These are phyloP conservation scores for Baudoinia panamericana DNA, from an alignment of 495 filamentous ascomycete species.

Conservation along the genomic window DNA sequence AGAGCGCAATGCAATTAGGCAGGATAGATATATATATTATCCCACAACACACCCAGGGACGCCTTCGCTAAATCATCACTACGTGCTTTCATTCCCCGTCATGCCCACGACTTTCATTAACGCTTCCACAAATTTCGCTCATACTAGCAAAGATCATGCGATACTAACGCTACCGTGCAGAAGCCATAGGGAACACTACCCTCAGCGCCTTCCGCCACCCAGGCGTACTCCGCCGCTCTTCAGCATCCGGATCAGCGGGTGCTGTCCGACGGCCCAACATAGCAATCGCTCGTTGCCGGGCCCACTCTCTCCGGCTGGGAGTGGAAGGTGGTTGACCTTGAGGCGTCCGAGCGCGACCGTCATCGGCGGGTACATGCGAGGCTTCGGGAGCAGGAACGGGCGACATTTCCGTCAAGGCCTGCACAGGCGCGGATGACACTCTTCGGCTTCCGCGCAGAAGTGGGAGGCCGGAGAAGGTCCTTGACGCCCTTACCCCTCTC, in stretches of 20 bases:
- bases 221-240: constrained; percentile 5
- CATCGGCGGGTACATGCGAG: neutral
- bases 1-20: no score
- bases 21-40: no score
- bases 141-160: no score
- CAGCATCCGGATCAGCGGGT: constrained; percentile 12
- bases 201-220: constrained; percentile 18
- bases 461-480: neutral
- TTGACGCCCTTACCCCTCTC: no score
- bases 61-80: no score
- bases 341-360: neutral
- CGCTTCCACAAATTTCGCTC: no score
- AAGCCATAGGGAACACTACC: constrained; percentile 18
- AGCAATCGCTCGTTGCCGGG: constrained; percentile 25
- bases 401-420: neutral
- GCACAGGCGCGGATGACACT: constrained; percentile 10
- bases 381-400: neutral
- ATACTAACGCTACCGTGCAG: no score
- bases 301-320: constrained; percentile 26
- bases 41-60: no score
- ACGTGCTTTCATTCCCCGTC: no score
- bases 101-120: no score
- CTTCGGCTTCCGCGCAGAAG: neutral
- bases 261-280: constrained; percentile 20
- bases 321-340: constrained; percentile 5